These are phyloP conservation scores for Boletus sp. DNA, from an alignment of 768 basidiomycete species.

Conservation along the genomic window DNA sequence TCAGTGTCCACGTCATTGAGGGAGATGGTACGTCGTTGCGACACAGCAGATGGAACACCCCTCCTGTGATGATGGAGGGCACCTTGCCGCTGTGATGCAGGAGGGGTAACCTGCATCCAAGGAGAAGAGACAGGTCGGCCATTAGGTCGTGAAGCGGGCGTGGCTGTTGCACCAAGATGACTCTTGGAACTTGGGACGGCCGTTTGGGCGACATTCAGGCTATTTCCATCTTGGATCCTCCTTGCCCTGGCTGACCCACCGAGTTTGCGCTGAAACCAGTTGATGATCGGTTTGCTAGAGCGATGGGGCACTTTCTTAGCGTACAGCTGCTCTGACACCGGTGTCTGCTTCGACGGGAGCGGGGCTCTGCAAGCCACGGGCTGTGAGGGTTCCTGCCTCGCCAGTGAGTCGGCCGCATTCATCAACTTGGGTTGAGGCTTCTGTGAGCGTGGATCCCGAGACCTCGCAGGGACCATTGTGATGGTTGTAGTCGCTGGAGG, in stretches of 20 bases:
- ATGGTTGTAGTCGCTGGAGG: slow-evolving; percentile 9
- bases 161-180: slow-evolving; percentile 8
- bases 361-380: slow-evolving; percentile 16
- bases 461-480: slow-evolving; percentile 10
- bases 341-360: slow-evolving; percentile 22
- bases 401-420: slow-evolving; percentile 3
- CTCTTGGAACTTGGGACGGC: slow-evolving; percentile 12
- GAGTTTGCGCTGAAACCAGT: slow-evolving; percentile 87
- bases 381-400: slow-evolving; percentile 17
- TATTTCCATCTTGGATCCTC: slow-evolving; percentile 39
- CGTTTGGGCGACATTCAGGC: slow-evolving; percentile 12
- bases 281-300: slow-evolving; percentile 81
- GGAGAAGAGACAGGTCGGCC: slow-evolving; percentile 31
- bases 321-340: slow-evolving; percentile 33
- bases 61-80: slow-evolving; percentile 15
- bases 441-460: slow-evolving; percentile 12
- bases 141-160: slow-evolving; percentile 18
- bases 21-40: slow-evolving; percentile 59
- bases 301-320: slow-evolving; percentile 64
- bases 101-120: slow-evolving; percentile 17
- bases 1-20: slow-evolving; percentile 57
- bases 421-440: slow-evolving; percentile 15
- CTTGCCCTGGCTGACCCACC: slow-evolving; percentile 63
- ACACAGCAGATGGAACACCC: slow-evolving; percentile 18
- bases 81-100: slow-evolving; percentile 28